These are phyloP conservation scores for Cytospora schulzeri DNA, from an alignment of 2,329 filamentous ascomycete species.

Conservation along the genomic window DNA sequence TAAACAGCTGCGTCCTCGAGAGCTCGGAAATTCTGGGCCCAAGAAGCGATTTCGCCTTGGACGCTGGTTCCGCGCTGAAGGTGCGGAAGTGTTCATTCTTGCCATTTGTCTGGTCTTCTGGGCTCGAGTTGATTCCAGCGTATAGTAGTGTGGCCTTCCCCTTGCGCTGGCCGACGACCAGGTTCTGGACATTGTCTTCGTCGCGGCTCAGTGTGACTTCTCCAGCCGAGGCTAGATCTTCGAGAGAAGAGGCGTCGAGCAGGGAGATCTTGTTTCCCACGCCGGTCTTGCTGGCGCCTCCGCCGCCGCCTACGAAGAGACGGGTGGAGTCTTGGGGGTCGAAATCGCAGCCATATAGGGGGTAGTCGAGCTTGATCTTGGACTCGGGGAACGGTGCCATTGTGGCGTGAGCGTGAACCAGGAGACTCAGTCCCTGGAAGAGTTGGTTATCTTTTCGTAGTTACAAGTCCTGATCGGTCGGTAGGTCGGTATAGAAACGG, in stretches of 20 bases:
- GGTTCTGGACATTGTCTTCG: constrained; percentile 86
- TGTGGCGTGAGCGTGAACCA: constrained; percentile 5
- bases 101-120: constrained; percentile 69
- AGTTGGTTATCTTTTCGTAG: not conserved
- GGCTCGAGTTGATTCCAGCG: constrained; percentile 83
- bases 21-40: constrained; percentile 51
- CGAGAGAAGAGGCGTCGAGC: constrained; percentile 68
- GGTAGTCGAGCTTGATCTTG: constrained; percentile 74
- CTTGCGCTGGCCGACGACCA: constrained; percentile 68
- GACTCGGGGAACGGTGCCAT: constrained; percentile 49
- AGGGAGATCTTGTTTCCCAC: constrained; percentile 85
- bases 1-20: constrained; percentile 56
- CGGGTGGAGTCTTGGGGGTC: constrained; percentile 76
- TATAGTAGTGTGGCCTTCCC: constrained; percentile 60
- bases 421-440: not conserved
- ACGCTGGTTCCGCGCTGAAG: constrained; percentile 59
- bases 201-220: constrained; percentile 79
- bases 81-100: constrained; percentile 84
- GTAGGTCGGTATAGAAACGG: not conserved
- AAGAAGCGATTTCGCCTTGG: constrained; percentile 36
- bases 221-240: constrained; percentile 64
- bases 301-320: constrained; percentile 83
- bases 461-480: not conserved
- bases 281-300: constrained; percentile 77
- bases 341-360: constrained; percentile 85